Base-by-base conservation (phyloP, 2,329 filamentous ascomycete species). In the Cercospora sp. region DNA sequence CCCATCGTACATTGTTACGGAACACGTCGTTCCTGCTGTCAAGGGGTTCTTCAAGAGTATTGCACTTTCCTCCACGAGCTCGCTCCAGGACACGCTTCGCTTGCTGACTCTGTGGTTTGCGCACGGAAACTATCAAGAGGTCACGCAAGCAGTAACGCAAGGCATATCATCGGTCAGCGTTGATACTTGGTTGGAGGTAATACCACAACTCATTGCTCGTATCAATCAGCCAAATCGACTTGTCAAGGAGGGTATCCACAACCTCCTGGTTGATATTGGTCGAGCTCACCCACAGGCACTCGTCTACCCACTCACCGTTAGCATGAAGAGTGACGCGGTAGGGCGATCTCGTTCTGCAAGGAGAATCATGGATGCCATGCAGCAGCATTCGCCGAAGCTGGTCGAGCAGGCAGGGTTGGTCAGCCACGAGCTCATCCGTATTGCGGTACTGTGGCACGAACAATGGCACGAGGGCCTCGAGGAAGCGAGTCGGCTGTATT, bases 41-140 rank as follows among this genome's bases (percentile, higher is more conserved):
- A 90, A 91, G 71, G 96, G 95, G 23, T 99, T 99, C 85, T 97
- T 99, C 85, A 93, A 94, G 78, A 99, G 95, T 0, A 99, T 99
- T 72, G 90, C 94, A 0, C 82, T 99, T 36, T 97, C 94, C 0
- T 90, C 91, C 1, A 92, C 91, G 28, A 98, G 94, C 80, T 97
- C 96, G 6, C 84, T 99, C 48, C 95, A 99, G 79, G 95, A 99
- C 77, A 98, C 94, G 0, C 86, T 99, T 20, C 89, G 95, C 64
- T 84, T 99, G 53, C 85, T 99, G 55, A 98, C 95, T 0, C 82
- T 99, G 8, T 99, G 95, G 95, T 98, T 99, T 79, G 90, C 91
- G 3, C 93, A 99, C 76, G 95, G 95, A 63, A 92, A 93, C 23
- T 90, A 93, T 76, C 84, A 88, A 30, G 94, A 98, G 72, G 96